These are phyloP conservation scores for Hymenoscyphus albidus DNA, from an alignment of 2,329 filamentous ascomycete species.

Conservation along the genomic window DNA sequence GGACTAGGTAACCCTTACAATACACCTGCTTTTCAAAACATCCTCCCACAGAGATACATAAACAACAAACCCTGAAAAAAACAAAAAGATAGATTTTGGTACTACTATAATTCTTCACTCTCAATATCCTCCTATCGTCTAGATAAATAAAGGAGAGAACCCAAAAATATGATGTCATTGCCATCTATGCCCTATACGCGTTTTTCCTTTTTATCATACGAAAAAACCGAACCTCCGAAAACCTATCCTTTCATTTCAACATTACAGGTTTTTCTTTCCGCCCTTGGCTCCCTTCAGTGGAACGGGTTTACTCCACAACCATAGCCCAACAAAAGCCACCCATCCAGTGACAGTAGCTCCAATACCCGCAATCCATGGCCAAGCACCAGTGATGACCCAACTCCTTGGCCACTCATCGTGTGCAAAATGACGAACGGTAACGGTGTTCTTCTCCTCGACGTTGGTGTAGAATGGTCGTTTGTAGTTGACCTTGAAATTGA, in stretches of 20 bases:
- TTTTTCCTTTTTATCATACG: constrained; percentile 32
- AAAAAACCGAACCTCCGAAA: constrained; percentile 7
- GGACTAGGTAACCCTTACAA: no score
- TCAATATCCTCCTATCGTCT: no score
- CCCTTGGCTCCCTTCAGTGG: constrained; percentile 28
- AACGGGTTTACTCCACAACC: constrained; percentile 72
- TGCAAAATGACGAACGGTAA: constrained; percentile 92
- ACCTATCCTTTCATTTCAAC: constrained; percentile 3
- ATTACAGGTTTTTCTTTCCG: constrained; percentile 41
- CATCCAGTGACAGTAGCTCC: constrained; percentile 80
- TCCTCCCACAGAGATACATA: no score
- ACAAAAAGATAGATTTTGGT: no score
- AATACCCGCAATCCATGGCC: constrained; percentile 91
- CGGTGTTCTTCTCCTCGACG: constrained; percentile 89
- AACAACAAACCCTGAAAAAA: no score
- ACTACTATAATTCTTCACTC: no score
- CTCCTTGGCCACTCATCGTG: constrained; percentile 95
- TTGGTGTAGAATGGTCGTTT: constrained; percentile 88
- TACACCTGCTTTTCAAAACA: no score
- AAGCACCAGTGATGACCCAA: constrained; percentile 84
- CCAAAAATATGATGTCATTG: constrained; percentile 13
- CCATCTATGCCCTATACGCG: constrained; percentile 22
- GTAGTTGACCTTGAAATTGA: constrained; percentile 97
- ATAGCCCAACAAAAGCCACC: constrained; percentile 78
- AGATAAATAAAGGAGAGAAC: not conserved